phyloP scores from a whole-genome alignment of 2,329 filamentous ascomycete genomes.

The Aureobasidium sp. region DNA sequence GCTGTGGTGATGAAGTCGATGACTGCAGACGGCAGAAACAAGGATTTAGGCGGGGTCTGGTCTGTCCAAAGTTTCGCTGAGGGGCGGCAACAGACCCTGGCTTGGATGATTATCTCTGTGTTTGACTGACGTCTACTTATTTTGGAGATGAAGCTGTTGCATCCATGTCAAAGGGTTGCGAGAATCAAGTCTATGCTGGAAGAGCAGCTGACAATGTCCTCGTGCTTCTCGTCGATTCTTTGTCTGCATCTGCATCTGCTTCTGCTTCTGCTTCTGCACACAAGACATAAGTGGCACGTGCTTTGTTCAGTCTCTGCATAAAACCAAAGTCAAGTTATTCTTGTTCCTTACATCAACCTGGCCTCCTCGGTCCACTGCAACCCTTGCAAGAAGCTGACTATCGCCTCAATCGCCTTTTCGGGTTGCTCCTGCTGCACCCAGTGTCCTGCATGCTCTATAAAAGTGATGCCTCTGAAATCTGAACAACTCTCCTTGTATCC shows the following conservation, averaged over 20 bases:
- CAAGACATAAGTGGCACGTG: no score
- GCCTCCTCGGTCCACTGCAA: no score
- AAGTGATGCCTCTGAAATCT: conserved; percentile 46
- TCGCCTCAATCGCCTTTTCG: conserved; percentile 44
- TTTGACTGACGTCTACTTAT: neutral
- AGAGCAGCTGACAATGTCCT: no score
- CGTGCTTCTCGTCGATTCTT: no score
- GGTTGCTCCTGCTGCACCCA: conserved; percentile 64
- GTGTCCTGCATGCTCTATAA: conserved; percentile 58
- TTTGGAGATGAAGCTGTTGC: neutral
- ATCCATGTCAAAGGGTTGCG: no score
- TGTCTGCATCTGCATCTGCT: no score
- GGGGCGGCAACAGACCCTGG: no score
- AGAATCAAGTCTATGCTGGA: neutral
- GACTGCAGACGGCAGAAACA: conserved; percentile 7
- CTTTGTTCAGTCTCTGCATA: no score
- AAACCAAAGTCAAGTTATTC: no score
- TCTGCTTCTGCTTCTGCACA: no score
- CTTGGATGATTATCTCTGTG: no score
- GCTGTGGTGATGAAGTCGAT: neutral
- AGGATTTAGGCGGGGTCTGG: conserved; percentile 13
- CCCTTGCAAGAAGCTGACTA: conserved; percentile 38
- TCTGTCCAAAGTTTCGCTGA: conserved; percentile 1
- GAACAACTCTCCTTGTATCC: conserved; percentile 45
- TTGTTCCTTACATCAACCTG: no score